Conservation (phyloP, 257 asterid genomes). For the Scutellaria minor region DNA sequence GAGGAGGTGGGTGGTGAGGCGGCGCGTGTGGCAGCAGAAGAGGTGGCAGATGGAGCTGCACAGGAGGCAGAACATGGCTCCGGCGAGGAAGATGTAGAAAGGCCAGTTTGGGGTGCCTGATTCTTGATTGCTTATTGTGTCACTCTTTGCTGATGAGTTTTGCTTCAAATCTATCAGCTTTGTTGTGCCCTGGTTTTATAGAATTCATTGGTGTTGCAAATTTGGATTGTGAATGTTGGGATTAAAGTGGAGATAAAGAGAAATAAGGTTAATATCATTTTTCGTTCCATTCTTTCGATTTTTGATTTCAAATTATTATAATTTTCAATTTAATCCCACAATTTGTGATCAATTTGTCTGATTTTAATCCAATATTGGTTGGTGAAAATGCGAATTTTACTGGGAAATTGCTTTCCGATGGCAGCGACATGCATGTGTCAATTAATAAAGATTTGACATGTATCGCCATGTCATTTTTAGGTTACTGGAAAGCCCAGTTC, state of each 20-base stretch:
- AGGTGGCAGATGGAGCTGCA: constrained; percentile 87
- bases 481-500: no score
- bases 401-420: no score
- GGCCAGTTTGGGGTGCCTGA: constrained; percentile 67
- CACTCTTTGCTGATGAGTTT: constrained; percentile 37
- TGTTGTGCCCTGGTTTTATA: constrained; percentile 47
- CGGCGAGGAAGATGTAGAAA: constrained; percentile 68
- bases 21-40: constrained; percentile 85
- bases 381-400: no score
- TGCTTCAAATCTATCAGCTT: constrained; percentile 61
- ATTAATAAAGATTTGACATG: no score
- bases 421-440: no score
- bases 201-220: neutral
- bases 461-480: no score
- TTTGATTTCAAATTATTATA: no score
- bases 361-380: no score
- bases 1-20: constrained; percentile 53
- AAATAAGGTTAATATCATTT: no score
- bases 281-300: no score
- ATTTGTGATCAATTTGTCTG: no score
- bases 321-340: no score
- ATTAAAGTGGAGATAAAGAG: neutral
- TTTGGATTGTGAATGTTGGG: neutral
- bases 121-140: constrained; percentile 38
- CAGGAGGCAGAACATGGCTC: constrained; percentile 90